phyloP scores from a whole-genome alignment of 1,139 yeast genomes.

The Magnusiomyces clavatus region DNA sequence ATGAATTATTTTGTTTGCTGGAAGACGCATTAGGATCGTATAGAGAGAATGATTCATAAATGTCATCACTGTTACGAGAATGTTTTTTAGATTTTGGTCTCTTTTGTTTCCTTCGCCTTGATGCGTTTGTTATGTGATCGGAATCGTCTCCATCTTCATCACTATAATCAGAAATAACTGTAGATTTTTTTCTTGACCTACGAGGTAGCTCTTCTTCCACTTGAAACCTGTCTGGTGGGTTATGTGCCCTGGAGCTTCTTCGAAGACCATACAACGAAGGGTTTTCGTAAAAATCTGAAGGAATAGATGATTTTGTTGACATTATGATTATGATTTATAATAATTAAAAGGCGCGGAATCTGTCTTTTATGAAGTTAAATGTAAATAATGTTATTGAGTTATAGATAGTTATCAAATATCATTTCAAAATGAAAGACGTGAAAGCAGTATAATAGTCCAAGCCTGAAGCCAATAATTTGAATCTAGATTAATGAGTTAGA shows the following conservation, averaged over 20 bases:
- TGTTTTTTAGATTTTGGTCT: constrained; percentile 9
- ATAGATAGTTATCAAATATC: too few species aligned
- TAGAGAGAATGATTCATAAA: neutral
- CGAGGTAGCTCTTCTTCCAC: constrained; percentile 33
- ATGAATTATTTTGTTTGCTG: neutral
- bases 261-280: constrained; percentile 92
- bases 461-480: too few species aligned
- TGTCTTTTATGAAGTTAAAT: too few species aligned
- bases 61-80: constrained; percentile 15
- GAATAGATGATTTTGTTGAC: constrained; percentile 4
- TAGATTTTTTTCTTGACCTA: constrained; percentile 13
- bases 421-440: too few species aligned
- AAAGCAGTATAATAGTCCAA: too few species aligned
- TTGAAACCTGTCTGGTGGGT: constrained; percentile 40
- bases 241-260: constrained; percentile 70
- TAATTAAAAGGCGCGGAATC: too few species aligned
- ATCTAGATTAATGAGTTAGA: too few species aligned
- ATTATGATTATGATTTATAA: neutral
- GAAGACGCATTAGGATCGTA: neutral
- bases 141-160: constrained; percentile 21
- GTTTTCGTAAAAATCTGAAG: constrained; percentile 31
- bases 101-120: constrained; percentile 13
- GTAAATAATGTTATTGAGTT: too few species aligned
- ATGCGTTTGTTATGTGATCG: constrained; percentile 12
- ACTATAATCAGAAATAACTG: constrained; percentile 22